Percentiles rank a stretch among this genome's conserved stretches.
phyloP scores from a whole-genome alignment of 2,329 filamentous ascomycete species.

The Neonectria sp. region DNA sequence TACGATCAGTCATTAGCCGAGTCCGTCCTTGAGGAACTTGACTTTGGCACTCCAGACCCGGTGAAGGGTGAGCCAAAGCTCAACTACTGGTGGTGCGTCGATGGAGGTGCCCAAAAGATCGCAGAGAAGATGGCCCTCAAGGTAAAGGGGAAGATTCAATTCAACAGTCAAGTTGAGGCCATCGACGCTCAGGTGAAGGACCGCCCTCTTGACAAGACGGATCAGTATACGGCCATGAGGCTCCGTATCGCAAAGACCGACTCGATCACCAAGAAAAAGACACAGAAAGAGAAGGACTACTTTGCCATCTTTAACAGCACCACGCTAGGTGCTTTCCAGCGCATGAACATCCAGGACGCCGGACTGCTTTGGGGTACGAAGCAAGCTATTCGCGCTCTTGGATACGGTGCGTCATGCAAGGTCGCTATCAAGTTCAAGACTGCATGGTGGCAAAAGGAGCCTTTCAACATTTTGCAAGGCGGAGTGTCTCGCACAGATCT shows the following conservation, averaged over 20 bases:
- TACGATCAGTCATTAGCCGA: constrained; percentile 40
- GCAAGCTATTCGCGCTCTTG: constrained; percentile 49
- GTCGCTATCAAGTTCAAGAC: constrained; percentile 54
- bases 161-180: constrained; percentile 29
- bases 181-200: constrained; percentile 31
- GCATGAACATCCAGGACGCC: constrained; percentile 43
- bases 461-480: constrained; percentile 26
- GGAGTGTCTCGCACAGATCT: constrained; percentile 45
- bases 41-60: constrained; percentile 22
- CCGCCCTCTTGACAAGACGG: background rate
- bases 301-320: constrained; percentile 42
- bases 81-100: constrained; percentile 41
- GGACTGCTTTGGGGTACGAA: constrained; percentile 48
- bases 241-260: constrained; percentile 17
- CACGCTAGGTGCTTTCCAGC: constrained; percentile 31
- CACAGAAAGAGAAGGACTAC: constrained; percentile 30
- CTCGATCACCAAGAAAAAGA: background rate
- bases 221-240: constrained; percentile 22
- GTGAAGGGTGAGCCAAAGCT: background rate
- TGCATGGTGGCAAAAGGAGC: constrained; percentile 43
- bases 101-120: constrained; percentile 35
- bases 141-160: constrained; percentile 20
- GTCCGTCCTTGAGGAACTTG: constrained; percentile 38
- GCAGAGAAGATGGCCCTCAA: constrained; percentile 27
- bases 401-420: constrained; percentile 50